phyloP scores from a whole-genome alignment of 78 protist species.

The Cyanophora paradoxa region DNA sequence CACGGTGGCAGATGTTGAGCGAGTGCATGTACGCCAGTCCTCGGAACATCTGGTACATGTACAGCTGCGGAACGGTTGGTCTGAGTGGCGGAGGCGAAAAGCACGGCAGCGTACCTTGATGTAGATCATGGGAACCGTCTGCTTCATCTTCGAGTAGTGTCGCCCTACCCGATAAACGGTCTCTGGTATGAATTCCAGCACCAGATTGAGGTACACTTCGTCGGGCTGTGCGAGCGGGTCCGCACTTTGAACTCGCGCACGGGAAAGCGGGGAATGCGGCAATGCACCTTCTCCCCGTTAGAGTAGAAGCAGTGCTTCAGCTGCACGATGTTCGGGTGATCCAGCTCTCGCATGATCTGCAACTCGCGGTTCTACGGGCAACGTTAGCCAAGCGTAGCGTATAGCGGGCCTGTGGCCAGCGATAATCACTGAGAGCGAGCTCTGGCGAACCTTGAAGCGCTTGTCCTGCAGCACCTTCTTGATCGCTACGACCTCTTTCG shows the following conservation, averaged over 20 bases:
- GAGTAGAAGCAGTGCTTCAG: constrained; percentile 82
- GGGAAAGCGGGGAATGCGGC: background rate
- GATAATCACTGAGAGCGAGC: too few relatives aligned
- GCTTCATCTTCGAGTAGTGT: constrained; percentile 64
- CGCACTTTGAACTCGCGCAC: background rate
- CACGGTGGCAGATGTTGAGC: constrained; percentile 81
- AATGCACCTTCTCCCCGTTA: constrained; percentile 62
- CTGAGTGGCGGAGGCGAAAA: background rate
- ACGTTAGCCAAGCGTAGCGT: too few relatives aligned
- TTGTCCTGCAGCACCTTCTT: constrained; percentile 97
- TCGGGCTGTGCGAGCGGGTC: constrained; percentile 41
- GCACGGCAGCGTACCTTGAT: constrained; percentile 57
- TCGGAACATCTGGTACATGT: constrained; percentile 86
- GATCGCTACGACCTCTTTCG: constrained; percentile 91
- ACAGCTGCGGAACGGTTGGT: constrained; percentile 25
- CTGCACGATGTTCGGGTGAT: constrained; percentile 87
- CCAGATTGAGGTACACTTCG: constrained; percentile 95
- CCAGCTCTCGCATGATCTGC: constrained; percentile 88
- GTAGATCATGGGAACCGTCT: constrained; percentile 68
- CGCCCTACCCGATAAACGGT: constrained; percentile 81
- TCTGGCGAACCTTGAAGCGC: constrained; percentile 91
- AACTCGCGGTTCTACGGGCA: constrained; percentile 90
- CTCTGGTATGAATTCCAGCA: constrained; percentile 96
- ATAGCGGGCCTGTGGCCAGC: too few relatives aligned
- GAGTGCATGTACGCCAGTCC: constrained; percentile 75